A percentile compares a stretch with the other conserved stretches of the same genome.
These are phyloP conservation scores for Zostera marina DNA, from an alignment of 116 monocot genomes.

Conservation along the genomic window DNA sequence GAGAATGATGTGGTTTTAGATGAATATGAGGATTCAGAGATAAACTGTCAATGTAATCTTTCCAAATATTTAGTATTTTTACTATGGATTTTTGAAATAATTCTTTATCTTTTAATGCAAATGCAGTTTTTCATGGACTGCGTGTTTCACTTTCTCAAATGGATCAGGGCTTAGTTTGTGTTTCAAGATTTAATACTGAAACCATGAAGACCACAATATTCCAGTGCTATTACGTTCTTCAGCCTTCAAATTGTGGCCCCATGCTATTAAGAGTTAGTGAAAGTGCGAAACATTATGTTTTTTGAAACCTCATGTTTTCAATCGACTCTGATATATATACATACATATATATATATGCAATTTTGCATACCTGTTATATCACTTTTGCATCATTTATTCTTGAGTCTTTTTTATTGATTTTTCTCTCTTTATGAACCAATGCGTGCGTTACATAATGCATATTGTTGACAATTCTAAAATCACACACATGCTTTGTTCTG, in stretches of 20 bases:
- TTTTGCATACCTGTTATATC: too few species aligned
- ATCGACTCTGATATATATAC: not conserved
- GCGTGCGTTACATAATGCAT: too few species aligned
- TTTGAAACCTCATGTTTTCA: not conserved
- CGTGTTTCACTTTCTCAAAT: slow-evolving; percentile 43
- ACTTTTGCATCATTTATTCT: too few species aligned
- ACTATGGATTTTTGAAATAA: slow-evolving; percentile 5
- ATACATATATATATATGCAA: too few species aligned
- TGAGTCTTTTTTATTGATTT: too few species aligned
- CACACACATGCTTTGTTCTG: too few species aligned
- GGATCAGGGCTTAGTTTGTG: slow-evolving; percentile 72
- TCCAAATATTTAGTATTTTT: not conserved
- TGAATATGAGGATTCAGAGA: slow-evolving; percentile 28
- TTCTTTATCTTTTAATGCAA: slow-evolving; percentile 11
- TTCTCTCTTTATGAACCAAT: too few species aligned
- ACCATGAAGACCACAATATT: slow-evolving; percentile 45
- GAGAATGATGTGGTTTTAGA: slow-evolving; percentile 35
- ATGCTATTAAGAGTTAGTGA: slow-evolving; percentile 66
- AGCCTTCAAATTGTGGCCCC: slow-evolving; percentile 46
- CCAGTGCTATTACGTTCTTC: slow-evolving; percentile 62
- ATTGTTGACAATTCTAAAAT: too few species aligned
- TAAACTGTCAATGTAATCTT: slow-evolving; percentile 50
- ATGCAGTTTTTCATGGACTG: slow-evolving; percentile 63
- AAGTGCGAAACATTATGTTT: not conserved
- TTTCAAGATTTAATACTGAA: slow-evolving; percentile 60